Evolutionary conservation across 2,329 filamentous ascomycete genomes (phyloP).

Genomic region (Graphiopsis chlorocephala): DNA sequence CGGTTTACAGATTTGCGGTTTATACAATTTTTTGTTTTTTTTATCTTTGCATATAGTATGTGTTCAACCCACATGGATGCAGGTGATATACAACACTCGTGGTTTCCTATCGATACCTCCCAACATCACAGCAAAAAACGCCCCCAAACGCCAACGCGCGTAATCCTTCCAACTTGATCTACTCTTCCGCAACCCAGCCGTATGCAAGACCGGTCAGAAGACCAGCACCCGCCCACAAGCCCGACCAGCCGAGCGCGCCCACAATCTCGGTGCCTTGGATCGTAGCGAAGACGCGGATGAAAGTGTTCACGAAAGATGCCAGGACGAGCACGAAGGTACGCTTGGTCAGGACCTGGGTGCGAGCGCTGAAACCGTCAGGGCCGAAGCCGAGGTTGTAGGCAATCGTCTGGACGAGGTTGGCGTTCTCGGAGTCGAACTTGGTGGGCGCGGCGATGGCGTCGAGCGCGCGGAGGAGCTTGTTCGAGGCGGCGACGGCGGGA

Average conservation of each 20-base stretch:
- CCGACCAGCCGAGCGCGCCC: conserved; percentile 71
- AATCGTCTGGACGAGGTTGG: conserved; percentile 67
- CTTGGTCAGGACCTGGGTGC: conserved; percentile 60
- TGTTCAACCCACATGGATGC: not conserved
- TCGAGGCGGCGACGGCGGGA: conserved; percentile 44
- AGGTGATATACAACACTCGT: not conserved
- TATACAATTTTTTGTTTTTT: not conserved
- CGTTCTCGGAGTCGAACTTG: conserved; percentile 62
- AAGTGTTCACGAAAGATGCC: conserved; percentile 52
- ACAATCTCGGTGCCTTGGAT: conserved; percentile 66
- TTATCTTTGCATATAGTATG: not conserved
- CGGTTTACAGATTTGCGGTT: not conserved
- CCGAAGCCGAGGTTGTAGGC: conserved; percentile 61
- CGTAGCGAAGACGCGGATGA: conserved; percentile 63
- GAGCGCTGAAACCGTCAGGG: conserved; percentile 63
- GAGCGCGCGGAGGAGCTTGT: conserved; percentile 12
- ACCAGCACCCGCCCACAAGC: conserved; percentile 69
- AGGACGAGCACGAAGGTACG: conserved; percentile 51
- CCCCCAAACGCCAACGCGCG: not conserved
- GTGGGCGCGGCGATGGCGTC: conserved; percentile 26
- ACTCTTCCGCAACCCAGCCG: conserved; percentile 44
- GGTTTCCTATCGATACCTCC: not conserved
- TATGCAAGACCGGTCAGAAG: conserved; percentile 58
- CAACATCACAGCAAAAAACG: not conserved
- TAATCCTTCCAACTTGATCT: not conserved